Conservation (phyloP, 1,284 basidiomycete genomes). For the Leccinum subrobustum region DNA sequence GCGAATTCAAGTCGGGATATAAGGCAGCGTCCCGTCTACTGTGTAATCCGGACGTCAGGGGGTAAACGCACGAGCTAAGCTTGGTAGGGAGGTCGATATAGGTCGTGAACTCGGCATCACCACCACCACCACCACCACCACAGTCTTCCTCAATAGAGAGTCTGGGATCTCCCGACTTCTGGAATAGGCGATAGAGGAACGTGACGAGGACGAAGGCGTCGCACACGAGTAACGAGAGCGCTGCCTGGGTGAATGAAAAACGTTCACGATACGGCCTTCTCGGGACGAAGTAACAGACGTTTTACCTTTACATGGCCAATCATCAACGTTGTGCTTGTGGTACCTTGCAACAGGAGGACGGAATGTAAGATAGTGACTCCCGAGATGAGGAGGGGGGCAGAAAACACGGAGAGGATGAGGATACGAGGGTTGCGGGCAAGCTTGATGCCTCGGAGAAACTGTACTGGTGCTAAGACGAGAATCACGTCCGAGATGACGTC, state of each 20-base stretch:
- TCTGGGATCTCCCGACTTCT: background rate
- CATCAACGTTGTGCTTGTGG: conserved; percentile 8
- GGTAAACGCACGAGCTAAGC: background rate
- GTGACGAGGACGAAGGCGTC: conserved; percentile 21
- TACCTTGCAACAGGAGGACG: conserved; percentile 15
- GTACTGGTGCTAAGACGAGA: conserved; percentile 19
- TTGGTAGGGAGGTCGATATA: conserved; percentile 19
- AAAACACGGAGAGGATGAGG: conserved; percentile 24
- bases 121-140: background rate
- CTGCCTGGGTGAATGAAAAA: conserved; percentile 11
- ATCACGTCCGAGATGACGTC: conserved; percentile 22
- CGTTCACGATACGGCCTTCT: background rate
- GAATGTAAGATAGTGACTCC: conserved; percentile 28
- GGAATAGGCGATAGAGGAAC: conserved; percentile 14
- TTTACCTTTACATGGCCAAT: conserved; percentile 28
- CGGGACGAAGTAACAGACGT: background rate
- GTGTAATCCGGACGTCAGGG: background rate
- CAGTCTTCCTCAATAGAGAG: background rate
- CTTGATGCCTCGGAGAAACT: conserved; percentile 17
- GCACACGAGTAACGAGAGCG: conserved; percentile 23
- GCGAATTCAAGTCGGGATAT: background rate
- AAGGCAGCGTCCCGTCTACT: background rate
- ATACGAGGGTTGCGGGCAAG: conserved; percentile 16
- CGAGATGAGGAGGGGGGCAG: conserved; percentile 26
- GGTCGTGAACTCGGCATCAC: conserved; percentile 18